Evolutionary conservation across 768 basidiomycete genomes (phyloP), one percentile per base, ranked within the genome.

Genomic region (Ramaria rubella): DNA sequence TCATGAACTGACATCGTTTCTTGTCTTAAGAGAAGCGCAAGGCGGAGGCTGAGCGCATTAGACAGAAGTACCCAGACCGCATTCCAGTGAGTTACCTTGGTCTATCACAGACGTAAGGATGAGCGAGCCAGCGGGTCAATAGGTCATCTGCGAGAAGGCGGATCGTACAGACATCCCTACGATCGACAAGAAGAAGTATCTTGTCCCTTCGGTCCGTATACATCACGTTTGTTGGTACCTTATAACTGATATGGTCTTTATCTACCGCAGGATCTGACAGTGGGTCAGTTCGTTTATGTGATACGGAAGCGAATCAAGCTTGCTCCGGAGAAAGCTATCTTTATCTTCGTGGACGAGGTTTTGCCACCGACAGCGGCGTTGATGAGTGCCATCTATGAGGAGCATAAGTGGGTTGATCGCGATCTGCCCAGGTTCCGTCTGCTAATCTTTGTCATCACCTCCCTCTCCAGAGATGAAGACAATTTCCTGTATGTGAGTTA

Each of bases 171-270:
- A 99, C 75, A 98, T 99, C 70, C 91, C 94, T 0, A 94, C 94
- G 27, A 97, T 99, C 69, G 96, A 99, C 81, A 99, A 99, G 90
- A 98, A 99, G 94, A 99, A 99, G 79, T 99, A 99, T 65, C 80
- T 99, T 52, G 96, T 99, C 9, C 96, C 96, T 43, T 94, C 94
- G 55, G 95, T 95, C 66, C 65, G 88, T 21, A 17, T 52, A 19
- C 24, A 21, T 40, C 36, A 19, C 19, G 24, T 49, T 44, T 31
- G 15, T 27, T n/a, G 29, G 40, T 26, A 24, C 36, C 62, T n/a
- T 21, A 9, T 42, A 24, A 31, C 15, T 15, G 5, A 19, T 17
- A 6, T 5, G 38, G 38, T 6, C 15, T 14, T 40, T 5, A 19
- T 3, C 46, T 36, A 48, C 50, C 40, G 33, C 62, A 97, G 93